A percentile compares a stretch with the other conserved stretches of the same genome.
Evolutionary conservation across 1,284 basidiomycete genomes (phyloP).

Genomic region (Trichosporon coremiiforme): DNA sequence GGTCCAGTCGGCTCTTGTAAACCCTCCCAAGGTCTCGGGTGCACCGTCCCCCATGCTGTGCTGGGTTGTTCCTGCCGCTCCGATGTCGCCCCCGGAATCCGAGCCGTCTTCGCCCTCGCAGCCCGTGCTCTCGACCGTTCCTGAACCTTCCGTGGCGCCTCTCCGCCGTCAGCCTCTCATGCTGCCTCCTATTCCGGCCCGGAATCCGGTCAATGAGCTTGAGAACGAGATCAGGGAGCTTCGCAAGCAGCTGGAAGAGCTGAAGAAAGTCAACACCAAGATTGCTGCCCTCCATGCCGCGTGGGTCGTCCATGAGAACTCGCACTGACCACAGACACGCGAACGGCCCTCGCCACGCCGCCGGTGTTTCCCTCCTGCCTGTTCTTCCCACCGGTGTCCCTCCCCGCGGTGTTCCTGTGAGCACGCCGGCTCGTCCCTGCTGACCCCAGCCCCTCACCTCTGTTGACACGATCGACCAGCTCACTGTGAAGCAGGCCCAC

Average conservation of each 20-base stretch:
- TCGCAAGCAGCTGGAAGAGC: conserved; percentile 9
- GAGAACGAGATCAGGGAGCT: conserved; percentile 7
- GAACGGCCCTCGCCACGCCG: conserved; percentile 16
- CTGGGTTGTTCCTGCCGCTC: conserved; percentile 14
- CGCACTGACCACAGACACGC: conserved; percentile 15
- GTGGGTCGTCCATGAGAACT: background rate
- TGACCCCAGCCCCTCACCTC: conserved; percentile 18
- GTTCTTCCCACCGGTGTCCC: conserved; percentile 13
- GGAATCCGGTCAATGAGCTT: conserved; percentile 12
- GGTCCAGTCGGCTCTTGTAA: background rate
- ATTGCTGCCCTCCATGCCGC: conserved; percentile 16
- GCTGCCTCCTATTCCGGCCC: background rate
- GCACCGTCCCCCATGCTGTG: conserved; percentile 8
- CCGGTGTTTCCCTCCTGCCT: conserved; percentile 14
- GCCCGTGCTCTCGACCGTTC: background rate
- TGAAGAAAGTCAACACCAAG: conserved; percentile 1
- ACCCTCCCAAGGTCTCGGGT: background rate
- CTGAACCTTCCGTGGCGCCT: background rate
- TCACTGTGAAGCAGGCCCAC: conserved; percentile 8
- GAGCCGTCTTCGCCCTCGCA: background rate
- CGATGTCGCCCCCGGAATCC: conserved; percentile 3
- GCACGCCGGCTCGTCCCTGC: background rate
- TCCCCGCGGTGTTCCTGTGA: conserved; percentile 17
- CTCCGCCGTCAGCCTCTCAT: background rate
- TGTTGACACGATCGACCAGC: background rate